phyloP scores from a whole-genome alignment of 2,329 filamentous ascomycete species.

The Penicillium sp. region DNA sequence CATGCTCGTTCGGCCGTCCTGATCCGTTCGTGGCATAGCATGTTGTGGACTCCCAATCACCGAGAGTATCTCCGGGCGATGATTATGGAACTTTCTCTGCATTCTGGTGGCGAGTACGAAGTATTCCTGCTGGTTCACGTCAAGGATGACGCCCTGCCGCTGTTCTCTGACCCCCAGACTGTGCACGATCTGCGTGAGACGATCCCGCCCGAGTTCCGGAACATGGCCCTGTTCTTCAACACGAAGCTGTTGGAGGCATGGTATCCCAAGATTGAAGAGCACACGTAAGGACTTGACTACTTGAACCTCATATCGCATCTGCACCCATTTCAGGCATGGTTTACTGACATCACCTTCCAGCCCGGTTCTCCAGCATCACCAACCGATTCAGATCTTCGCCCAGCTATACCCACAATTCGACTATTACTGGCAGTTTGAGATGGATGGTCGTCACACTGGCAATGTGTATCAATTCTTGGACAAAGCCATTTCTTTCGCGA shows the following conservation, averaged over 20 bases:
- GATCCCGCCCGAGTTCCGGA: slow-evolving; percentile 30
- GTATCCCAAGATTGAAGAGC: slow-evolving; percentile 26
- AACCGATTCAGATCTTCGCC: slow-evolving; percentile 57
- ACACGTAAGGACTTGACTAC: slow-evolving; percentile 12
- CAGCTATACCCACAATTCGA: slow-evolving; percentile 59
- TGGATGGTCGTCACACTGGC: slow-evolving; percentile 61
- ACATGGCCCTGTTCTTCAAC: slow-evolving; percentile 33
- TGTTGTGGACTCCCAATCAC: slow-evolving; percentile 71
- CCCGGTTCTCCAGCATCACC: slow-evolving; percentile 43
- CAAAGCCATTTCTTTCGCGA: slow-evolving; percentile 60
- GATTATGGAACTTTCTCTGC: slow-evolving; percentile 69
- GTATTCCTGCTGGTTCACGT: slow-evolving; percentile 75
- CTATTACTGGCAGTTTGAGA: slow-evolving; percentile 66
- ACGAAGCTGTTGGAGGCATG: slow-evolving; percentile 23
- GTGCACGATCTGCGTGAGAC: slow-evolving; percentile 52
- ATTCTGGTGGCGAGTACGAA: slow-evolving; percentile 69
- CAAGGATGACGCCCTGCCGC: slow-evolving; percentile 64
- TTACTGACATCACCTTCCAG: slow-evolving; percentile 9
- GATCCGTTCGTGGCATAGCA: slow-evolving; percentile 76
- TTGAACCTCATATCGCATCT: no score
- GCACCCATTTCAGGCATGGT: neutral
- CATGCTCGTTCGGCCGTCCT: slow-evolving; percentile 64
- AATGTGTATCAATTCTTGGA: slow-evolving; percentile 69
- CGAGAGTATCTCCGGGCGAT: slow-evolving; percentile 75
- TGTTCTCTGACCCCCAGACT: slow-evolving; percentile 64